Evolutionary conservation across 345 rosid genomes (phyloP), one percentile per base, ranked within the genome.

Genomic region (Citrus sinensis): DNA sequence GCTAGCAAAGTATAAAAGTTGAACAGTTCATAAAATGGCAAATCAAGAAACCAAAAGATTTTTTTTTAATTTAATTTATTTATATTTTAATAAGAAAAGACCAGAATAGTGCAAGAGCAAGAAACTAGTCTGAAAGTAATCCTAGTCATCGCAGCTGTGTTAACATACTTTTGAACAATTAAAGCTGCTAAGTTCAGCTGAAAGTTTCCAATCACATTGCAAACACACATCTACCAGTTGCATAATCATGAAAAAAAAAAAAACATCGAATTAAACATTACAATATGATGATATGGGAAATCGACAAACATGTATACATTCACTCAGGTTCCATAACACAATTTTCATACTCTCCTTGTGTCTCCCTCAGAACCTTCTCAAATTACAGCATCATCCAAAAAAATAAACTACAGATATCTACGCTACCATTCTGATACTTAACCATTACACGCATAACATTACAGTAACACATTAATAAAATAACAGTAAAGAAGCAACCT

Each of bases 401-500:
- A 37, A 19, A 16, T 4, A n/a, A 73, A 6, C 67, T 39, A 60
- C 16, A 34, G 49, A 81, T 54, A 82, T 29, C 35, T 37, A 32
- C 22, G 14, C 22, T 35, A n/a, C 16, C 76, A 35, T 37, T 24
- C 51, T 17, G 51, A 35, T 29, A 27, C 74, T 54, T 67, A 63
- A 63, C 65, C 27, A 69, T 42, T 0, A 19, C 9, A 32, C 58
- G 25, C 7, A 73, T 25, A 42, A 70, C 49, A 24, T 71, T 71
- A 65, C 74, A 75, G 6, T 20, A 60, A 56, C 56, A 59, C 29
- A 64, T 49, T 49, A 76, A 55, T 55, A 61, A 13, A 27, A 19
- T 40, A 67, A 67, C 80, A 75, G 24, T 8, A 19, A 6, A 61
- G 69, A 73, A 25, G 42, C 51, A 70, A 78, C 76, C 83, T 86